Evolutionary conservation across 768 basidiomycete species (phyloP).

Genomic region (Leccinum subgranulosum): DNA sequence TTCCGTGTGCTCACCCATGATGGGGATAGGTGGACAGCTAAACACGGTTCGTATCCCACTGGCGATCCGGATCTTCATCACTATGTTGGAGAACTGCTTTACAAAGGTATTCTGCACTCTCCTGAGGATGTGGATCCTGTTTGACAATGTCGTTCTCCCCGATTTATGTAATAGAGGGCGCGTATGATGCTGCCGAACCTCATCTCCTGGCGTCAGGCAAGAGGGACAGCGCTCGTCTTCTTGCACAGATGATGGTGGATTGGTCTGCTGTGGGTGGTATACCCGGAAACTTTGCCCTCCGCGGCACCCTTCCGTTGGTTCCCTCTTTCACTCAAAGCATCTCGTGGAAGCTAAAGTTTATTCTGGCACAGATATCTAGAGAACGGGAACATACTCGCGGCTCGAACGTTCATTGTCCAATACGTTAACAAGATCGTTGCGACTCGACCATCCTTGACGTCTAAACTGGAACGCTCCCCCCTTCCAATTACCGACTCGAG

Average conservation of each 20-base stretch:
- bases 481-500: constrained; percentile 44
- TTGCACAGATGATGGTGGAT: constrained; percentile 83
- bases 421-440: constrained; percentile 64
- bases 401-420: constrained; percentile 86
- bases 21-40: constrained; percentile 77
- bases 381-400: constrained; percentile 89
- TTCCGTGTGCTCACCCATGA: constrained; percentile 15
- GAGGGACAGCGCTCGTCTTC: constrained; percentile 80
- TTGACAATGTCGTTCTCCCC: constrained; percentile 3
- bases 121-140: neutral
- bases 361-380: constrained; percentile 57
- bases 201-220: constrained; percentile 86
- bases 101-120: constrained; percentile 58
- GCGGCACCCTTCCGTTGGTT: constrained; percentile 77
- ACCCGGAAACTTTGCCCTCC: constrained; percentile 76
- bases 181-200: constrained; percentile 70
- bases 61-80: constrained; percentile 89
- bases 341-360: constrained; percentile 4
- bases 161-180: constrained; percentile 58
- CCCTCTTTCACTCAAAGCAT: constrained; percentile 1
- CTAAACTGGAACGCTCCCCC: constrained; percentile 40
- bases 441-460: constrained; percentile 39
- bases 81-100: constrained; percentile 85
- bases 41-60: constrained; percentile 71
- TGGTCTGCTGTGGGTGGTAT: constrained; percentile 60